Conservation (phyloP, 108 stramenopile genomes). For the Cyclotella cryptica region DNA sequence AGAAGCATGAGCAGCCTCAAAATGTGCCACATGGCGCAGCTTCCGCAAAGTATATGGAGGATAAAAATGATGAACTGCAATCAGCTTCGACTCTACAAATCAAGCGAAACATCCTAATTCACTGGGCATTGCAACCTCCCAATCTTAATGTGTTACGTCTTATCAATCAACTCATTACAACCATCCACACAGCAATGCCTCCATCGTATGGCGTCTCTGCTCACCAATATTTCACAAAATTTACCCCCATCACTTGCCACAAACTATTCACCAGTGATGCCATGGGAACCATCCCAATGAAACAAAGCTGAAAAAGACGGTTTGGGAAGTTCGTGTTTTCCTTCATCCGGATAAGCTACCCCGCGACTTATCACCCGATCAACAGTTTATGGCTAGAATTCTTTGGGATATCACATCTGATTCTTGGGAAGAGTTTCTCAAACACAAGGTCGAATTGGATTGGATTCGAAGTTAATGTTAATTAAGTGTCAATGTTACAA, state of each 20-base stretch:
- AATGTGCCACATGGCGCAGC: slow-evolving; percentile 28
- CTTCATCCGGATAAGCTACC: slow-evolving; percentile 87
- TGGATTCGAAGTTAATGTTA: slow-evolving; percentile 52
- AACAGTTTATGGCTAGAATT: slow-evolving; percentile 78
- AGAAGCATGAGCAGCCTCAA: slow-evolving; percentile 38
- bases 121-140: slow-evolving; percentile 88
- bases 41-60: slow-evolving; percentile 75
- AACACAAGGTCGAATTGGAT: slow-evolving; percentile 74
- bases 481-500: no score
- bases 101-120: slow-evolving; percentile 74
- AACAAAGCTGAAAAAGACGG: slow-evolving; percentile 80
- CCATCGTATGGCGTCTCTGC: slow-evolving; percentile 72
- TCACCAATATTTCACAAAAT: slow-evolving; percentile 87
- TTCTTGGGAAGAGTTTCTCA: slow-evolving; percentile 83
- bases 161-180: slow-evolving; percentile 68
- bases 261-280: slow-evolving; percentile 51
- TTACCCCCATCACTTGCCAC: slow-evolving; percentile 60
- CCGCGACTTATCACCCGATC: slow-evolving; percentile 70
- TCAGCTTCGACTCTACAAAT: slow-evolving; percentile 68
- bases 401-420: slow-evolving; percentile 87
- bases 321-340: slow-evolving; percentile 84
- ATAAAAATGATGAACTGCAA: slow-evolving; percentile 51
- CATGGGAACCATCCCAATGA: slow-evolving; percentile 66
- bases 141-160: slow-evolving; percentile 71
- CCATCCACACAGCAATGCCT: slow-evolving; percentile 84